These are phyloP conservation scores for Lichtheimia ornata DNA, from an alignment of 371 early-diverging fungal genomes.

Conservation along the genomic window DNA sequence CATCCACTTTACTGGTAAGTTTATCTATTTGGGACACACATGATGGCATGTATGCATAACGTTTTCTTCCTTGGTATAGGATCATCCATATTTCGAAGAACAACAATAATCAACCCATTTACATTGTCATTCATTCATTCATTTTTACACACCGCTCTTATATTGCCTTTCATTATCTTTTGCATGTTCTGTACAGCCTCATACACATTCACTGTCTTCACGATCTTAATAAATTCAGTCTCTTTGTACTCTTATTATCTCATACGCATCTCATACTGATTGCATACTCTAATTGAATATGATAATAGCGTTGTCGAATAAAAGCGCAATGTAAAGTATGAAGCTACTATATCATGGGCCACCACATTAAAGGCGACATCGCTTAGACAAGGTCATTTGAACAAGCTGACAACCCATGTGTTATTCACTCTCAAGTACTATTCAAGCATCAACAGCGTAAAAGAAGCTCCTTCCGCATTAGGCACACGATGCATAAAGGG, in stretches of 20 bases:
- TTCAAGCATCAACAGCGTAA: too few relatives aligned
- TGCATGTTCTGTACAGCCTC: neutral
- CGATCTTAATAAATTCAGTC: neutral
- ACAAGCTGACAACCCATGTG: too few relatives aligned
- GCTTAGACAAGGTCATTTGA: too few relatives aligned
- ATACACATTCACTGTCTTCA: neutral
- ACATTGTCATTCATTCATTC: neutral
- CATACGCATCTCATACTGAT: neutral
- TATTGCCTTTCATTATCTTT: neutral
- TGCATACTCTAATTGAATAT: neutral
- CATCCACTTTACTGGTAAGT: conserved; percentile 40
- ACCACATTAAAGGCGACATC: too few relatives aligned
- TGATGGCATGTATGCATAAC: neutral
- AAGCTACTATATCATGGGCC: too few relatives aligned
- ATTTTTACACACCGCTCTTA: neutral
- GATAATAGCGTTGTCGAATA: too few relatives aligned
- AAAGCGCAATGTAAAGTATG: too few relatives aligned
- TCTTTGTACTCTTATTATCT: neutral
- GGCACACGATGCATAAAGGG: too few relatives aligned
- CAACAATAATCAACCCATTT: neutral
- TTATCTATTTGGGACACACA: neutral
- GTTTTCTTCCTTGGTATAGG: neutral
- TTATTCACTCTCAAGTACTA: neutral
- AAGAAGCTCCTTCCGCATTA: too few relatives aligned
- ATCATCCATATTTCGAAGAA: conserved; percentile 8